Evolutionary conservation across 495 filamentous ascomycete species (phyloP), one percentile per base, ranked within the genome.

Genomic region (Penicillium bialowiezense): DNA sequence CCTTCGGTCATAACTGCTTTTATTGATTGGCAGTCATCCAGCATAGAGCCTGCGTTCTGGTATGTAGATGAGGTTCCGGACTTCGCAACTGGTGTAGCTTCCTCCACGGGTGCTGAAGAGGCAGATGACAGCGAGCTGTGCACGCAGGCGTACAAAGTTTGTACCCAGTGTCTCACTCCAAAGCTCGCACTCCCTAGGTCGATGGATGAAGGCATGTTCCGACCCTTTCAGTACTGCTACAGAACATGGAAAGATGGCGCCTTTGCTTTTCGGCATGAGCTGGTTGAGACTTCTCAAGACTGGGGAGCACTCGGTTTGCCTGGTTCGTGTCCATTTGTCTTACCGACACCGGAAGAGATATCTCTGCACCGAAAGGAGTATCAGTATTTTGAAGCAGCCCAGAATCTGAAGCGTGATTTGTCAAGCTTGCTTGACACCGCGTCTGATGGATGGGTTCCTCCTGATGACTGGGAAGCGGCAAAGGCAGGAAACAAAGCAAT

Each of bases 181-280:
- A 36, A 36, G 23, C 23, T 26, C 23, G 23, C 23, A 26, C 23
- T 26, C 23, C 23, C 23, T 17, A 36, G 7, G 34, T 36, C 34
- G 13, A 36, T 36, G 34, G 12, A 36, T 36, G 34, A 36, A 26
- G 23, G 23, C 23, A 26, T 75, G 9, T 65, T 74, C 49, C 63
- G 71, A 49, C 72, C 65, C 18, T 72, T 71, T 51, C 62, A 52
- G 26, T 73, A 74, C 52, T 65, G 65, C 54, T 67, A 71, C 55
- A 63, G 64, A 43, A 70, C 67, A n/a, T 77, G 68, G 64, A 70
- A 64, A 54, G 68, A 75, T 54, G 65, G 73, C 20, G 67, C 64
- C 10, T 65, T 64, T 36, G 70, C 61, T 21, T 60, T 74, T 45
- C 66, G 59, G 12, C 57, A 74, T 20, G 67, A 71, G 50, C 48